Conservation (phyloP, 208 protist genomes). For the Acanthamoeba castellanii region DNA sequence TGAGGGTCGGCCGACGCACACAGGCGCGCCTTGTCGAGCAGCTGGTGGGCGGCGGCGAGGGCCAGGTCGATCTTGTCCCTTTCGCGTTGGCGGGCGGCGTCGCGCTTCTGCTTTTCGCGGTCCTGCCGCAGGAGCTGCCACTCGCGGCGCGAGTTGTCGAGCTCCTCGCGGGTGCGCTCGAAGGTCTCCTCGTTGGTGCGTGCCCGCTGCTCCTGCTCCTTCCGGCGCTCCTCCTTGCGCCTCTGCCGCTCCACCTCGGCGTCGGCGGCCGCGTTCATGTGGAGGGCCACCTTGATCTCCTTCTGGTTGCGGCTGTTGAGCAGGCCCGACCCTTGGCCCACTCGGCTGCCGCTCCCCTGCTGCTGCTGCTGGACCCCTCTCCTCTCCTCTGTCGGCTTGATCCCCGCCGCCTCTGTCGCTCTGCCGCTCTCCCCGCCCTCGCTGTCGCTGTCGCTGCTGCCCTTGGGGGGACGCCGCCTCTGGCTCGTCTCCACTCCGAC, state of each 20-base stretch:
- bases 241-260: not conserved
- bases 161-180: not conserved
- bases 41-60: not conserved
- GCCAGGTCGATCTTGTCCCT: not conserved
- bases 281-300: conserved; percentile 11
- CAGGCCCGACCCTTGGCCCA: no score
- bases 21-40: not conserved
- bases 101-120: not conserved
- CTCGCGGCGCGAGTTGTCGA: conserved; percentile 1
- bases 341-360: no score
- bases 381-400: not conserved
- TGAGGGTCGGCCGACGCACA: not conserved
- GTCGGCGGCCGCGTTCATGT: not conserved
- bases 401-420: not conserved
- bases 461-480: not conserved
- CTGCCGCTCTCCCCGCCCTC: not conserved
- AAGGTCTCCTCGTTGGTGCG: not conserved
- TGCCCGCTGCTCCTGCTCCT: not conserved
- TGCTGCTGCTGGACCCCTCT: no score
- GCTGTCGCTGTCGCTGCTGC: not conserved
- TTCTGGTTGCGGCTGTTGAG: not conserved
- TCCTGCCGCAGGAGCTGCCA: not conserved
- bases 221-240: not conserved
- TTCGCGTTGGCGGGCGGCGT: not conserved
- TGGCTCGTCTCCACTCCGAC: not conserved